These are phyloP conservation scores for Ustilago vetiveriae DNA, from an alignment of 1,284 basidiomycete species.

Conservation along the genomic window DNA sequence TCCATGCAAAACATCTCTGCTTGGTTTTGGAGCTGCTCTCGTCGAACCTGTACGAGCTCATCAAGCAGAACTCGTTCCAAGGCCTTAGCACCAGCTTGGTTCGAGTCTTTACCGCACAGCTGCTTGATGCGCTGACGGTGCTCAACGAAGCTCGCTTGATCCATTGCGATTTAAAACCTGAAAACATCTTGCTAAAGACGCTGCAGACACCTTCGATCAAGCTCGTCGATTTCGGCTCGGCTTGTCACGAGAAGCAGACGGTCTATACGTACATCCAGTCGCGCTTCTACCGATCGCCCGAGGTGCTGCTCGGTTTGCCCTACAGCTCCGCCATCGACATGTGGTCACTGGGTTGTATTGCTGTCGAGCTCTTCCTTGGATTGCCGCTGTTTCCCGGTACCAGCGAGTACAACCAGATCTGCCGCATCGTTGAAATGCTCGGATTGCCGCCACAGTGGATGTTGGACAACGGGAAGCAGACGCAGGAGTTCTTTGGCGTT, in stretches of 20 bases:
- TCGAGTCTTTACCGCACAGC: slow-evolving; percentile 95
- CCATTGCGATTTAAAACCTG: slow-evolving; percentile 93
- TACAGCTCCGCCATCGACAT: slow-evolving; percentile 95
- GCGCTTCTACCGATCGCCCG: slow-evolving; percentile 96
- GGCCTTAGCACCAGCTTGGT: slow-evolving; percentile 95
- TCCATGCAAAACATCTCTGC: slow-evolving; percentile 94
- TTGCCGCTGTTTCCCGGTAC: slow-evolving; percentile 96
- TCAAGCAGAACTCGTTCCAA: slow-evolving; percentile 99
- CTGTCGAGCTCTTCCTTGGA: slow-evolving; percentile 95
- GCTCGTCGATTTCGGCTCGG: slow-evolving; percentile 98
- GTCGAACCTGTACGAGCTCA: slow-evolving; percentile 97
- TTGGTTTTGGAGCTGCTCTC: slow-evolving; percentile 97
- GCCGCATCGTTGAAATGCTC: slow-evolving; percentile 96
- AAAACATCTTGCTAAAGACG: slow-evolving; percentile 62
- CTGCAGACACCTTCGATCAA: slow-evolving; percentile 98
- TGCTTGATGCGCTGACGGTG: slow-evolving; percentile 89
- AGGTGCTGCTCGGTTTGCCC: slow-evolving; percentile 92
- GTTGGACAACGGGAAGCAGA: slow-evolving; percentile 96
- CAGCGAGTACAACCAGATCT: slow-evolving; percentile 98
- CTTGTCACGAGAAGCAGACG: slow-evolving; percentile 97
- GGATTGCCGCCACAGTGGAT: slow-evolving; percentile 91
- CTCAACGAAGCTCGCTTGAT: slow-evolving; percentile 95
- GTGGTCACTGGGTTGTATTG: slow-evolving; percentile 95
- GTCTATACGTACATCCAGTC: slow-evolving; percentile 99
- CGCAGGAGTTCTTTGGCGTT: slow-evolving; percentile 87